These are phyloP conservation scores for Sanchytrium tribonematis DNA, from an alignment of 371 early-diverging fungal species.

Conservation along the genomic window DNA sequence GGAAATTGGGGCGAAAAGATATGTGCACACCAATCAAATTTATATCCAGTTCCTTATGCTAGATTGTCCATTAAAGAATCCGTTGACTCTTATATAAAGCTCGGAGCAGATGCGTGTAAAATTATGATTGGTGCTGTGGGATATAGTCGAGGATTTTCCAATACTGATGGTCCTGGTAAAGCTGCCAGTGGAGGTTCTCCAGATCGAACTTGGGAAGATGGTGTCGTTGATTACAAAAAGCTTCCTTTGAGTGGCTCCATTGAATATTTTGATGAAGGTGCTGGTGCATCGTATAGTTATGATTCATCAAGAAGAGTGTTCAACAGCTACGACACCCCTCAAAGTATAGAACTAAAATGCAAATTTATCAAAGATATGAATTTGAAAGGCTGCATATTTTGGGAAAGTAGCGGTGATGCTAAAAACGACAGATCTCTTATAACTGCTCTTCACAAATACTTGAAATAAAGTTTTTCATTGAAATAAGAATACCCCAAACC, in stretches of 20 bases:
- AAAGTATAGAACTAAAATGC: constrained; percentile 35
- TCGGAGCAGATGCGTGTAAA: constrained; percentile 43
- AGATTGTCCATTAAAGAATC: constrained; percentile 28
- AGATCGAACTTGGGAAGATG: constrained; percentile 56
- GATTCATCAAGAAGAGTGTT: constrained; percentile 28
- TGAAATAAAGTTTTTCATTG: too few species aligned
- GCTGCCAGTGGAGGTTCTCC: constrained; percentile 13
- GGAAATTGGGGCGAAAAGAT: constrained; percentile 24
- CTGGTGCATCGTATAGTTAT: constrained; percentile 42
- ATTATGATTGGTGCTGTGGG: constrained; percentile 46
- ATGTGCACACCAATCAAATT: constrained; percentile 56
- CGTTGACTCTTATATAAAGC: constrained; percentile 28
- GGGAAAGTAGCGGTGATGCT: too few species aligned
- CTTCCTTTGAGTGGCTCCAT: constrained; percentile 31
- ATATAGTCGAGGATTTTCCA: constrained; percentile 57
- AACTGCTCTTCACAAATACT: too few species aligned
- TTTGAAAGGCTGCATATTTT: constrained; percentile 41
- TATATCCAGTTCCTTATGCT: constrained; percentile 27
- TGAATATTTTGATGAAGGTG: constrained; percentile 32
- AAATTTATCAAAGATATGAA: constrained; percentile 28
- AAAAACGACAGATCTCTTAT: too few species aligned
- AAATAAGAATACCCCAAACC: too few species aligned
- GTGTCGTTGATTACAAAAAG: constrained; percentile 39
- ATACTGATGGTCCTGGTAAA: constrained; percentile 31
- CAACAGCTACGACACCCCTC: constrained; percentile 48